Evolutionary conservation across 495 filamentous ascomycete genomes (phyloP).

Genomic region (Annulohypoxylon bovei): DNA sequence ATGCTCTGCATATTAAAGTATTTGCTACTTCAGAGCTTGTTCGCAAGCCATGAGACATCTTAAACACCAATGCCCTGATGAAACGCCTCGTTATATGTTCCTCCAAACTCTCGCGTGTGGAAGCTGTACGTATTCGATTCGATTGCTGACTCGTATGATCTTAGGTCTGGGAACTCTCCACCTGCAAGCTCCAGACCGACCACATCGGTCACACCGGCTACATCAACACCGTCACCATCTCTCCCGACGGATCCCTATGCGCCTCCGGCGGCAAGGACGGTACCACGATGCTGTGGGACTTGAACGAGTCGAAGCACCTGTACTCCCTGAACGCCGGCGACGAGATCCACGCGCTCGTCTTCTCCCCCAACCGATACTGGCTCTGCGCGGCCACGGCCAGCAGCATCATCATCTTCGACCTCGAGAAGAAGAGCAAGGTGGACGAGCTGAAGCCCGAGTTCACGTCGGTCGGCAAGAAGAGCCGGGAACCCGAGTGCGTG

Average conservation of each 20-base stretch:
- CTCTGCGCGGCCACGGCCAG: constrained; percentile 95
- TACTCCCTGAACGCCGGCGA: constrained; percentile 99
- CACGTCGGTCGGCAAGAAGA: constrained; percentile 97
- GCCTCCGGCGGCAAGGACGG: constrained; percentile 99
- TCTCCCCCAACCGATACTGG: constrained; percentile 99
- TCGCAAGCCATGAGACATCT: constrained; percentile 93
- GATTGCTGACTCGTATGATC: constrained; percentile 23
- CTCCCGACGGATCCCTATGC: constrained; percentile 98
- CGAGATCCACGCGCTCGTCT: constrained; percentile 99
- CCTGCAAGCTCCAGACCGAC: constrained; percentile 99
- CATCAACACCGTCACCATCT: constrained; percentile 99
- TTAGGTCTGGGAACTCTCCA: constrained; percentile 99
- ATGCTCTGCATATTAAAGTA: constrained; percentile 94
- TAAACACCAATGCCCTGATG: constrained; percentile 90
- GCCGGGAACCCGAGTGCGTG: constrained; percentile 97
- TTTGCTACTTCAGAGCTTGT: constrained; percentile 99
- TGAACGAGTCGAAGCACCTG: constrained; percentile 99
- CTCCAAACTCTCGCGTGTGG: constrained; percentile 20
- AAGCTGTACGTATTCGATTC: not conserved
- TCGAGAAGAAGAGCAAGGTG: constrained; percentile 99
- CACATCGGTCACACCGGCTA: constrained; percentile 99
- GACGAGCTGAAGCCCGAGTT: constrained; percentile 99
- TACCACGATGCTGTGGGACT: constrained; percentile 99
- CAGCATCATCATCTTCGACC: constrained; percentile 99
- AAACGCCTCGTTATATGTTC: constrained; percentile 39